Evolutionary conservation across 1,139 yeast species (phyloP).

Genomic region (Diutina rugosa): DNA sequence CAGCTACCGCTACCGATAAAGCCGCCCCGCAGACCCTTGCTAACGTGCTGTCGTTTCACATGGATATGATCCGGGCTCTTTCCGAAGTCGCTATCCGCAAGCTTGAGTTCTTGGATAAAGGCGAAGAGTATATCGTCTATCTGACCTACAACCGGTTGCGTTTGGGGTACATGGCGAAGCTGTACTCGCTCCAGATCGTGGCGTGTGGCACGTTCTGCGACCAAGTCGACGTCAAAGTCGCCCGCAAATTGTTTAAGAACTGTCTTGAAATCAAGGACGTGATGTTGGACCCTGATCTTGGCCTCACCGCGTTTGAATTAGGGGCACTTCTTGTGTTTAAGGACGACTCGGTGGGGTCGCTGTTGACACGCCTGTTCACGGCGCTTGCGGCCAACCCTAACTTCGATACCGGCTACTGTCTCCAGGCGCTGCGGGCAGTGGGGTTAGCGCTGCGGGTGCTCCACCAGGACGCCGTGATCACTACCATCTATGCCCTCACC

Average conservation of each 20-base stretch:
- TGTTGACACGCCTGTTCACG: constrained; percentile 36
- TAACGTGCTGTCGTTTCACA: constrained; percentile 3
- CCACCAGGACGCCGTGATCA: constrained; percentile 71
- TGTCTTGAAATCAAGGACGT: constrained; percentile 28
- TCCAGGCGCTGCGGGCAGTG: constrained; percentile 23
- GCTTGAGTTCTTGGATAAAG: constrained; percentile 30
- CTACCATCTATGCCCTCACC: constrained; percentile 76
- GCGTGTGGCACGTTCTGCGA: constrained; percentile 32
- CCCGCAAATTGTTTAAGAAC: constrained; percentile 22
- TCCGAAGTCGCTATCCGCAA: constrained; percentile 24
- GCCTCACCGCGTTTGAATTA: constrained; percentile 36
- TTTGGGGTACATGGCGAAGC: constrained; percentile 29
- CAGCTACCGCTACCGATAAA: neutral
- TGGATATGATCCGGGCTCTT: constrained; percentile 18
- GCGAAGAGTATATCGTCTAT: constrained; percentile 31
- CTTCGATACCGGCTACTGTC: constrained; percentile 17
- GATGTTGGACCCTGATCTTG: constrained; percentile 33
- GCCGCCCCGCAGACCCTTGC: neutral
- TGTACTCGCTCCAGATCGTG: constrained; percentile 25
- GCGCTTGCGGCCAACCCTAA: constrained; percentile 34
- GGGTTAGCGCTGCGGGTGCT: constrained; percentile 34
- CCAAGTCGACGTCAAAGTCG: constrained; percentile 19
- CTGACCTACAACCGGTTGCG: constrained; percentile 26
- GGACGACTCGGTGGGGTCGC: constrained; percentile 32
- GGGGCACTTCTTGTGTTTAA: constrained; percentile 41